Evolutionary conservation across 2,329 filamentous ascomycete genomes (phyloP), one percentile per base, ranked within the genome.

Genomic region (Madurella mycetomatis): DNA sequence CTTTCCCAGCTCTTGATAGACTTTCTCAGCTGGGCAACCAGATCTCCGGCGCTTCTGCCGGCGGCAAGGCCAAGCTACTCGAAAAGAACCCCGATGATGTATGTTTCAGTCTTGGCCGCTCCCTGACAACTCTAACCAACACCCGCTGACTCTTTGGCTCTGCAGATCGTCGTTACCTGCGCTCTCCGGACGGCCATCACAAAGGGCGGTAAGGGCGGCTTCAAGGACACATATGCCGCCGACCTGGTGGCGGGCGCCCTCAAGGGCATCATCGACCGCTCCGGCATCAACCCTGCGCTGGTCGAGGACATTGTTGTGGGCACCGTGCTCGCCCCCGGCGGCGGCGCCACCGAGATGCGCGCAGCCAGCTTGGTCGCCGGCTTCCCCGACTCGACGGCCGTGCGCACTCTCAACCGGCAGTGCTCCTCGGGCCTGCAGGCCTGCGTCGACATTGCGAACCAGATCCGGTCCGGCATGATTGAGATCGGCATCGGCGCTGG

Each of bases 281-380:
- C 92, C 62, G 85, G 85, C 62, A 95, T 97, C 73, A 88, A 96
- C 74, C 92, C 94, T 18, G 77, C 76, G 39, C 80, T 94, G 37
- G 90, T 99, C 47, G 90, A 97, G 73, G 94, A 99, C 69, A 87
- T 99, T 62, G 87, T 87, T 49, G 92, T 97, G 55, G 94, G 94
- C 62, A 87, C 86, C 53, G 94, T 99, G 31, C 85, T 99, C 47
- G 85, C 92, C 16, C 92, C 92, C 34, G 94, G 94, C 58, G 94
- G 91, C 64, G 94, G 92, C 63, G 94, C 94, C 18, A 97, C 94
- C 45, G 94, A 97, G 76, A 96, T 96, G 85, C 87, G 94, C 62
- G 94, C 91, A 56, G 94, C 94, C 37, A 86, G 87, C 51, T 80
- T 97, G 54, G 90, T 90, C 7, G 94, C 94, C 47, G 94, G 94